Evolutionary conservation across 129 eudicot genomes (phyloP), one percentile per base, ranked within the genome.

Genomic region (Pittosporum tobira): DNA sequence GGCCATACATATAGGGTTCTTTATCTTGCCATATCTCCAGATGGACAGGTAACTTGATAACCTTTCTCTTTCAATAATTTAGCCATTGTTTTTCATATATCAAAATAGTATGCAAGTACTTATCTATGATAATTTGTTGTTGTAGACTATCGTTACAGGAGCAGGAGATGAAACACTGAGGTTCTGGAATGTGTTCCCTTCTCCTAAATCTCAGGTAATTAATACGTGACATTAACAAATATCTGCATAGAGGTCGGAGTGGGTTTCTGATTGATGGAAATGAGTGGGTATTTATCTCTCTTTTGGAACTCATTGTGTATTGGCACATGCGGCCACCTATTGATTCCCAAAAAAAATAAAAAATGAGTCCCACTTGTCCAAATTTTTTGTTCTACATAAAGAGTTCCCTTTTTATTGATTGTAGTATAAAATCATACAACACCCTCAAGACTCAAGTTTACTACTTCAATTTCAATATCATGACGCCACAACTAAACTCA

Each of bases 151-250:
- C 63, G 99, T 87, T 43, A 91, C 99, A 0, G 99, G 99, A 70
- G 96, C 99, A 21, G 99, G 99, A 77, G 99, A 91, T 25, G 99
- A 91, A 74, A 90, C 97, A 25, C 95, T 90, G 45, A 51, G 97
- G 66, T 87, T 91, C 74, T 91, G 99, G 99, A 87, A 87, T 55
- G 90, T 91, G 49, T 91, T 91, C 63, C 96, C 99, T 61, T 87
- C 94, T 12, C 84, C 94, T 18, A 91, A 87, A 71, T 83, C 96
- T 66, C 94, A 77, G 94, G 99, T 91, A 76, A 43, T 23, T 67
- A 19, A 4, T 1, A 6, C 34, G 20, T 18, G 24, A 29, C n/a
- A 4, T 40, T 31, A 19, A n/a, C 14, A 34, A 48, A 11, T 13
- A 28, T 49, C 14, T 8, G 10, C 46, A 11, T n/a, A n/a, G n/a